Conservation (phyloP, 2,329 filamentous ascomycete species). For the Lanzia echinophila region DNA sequence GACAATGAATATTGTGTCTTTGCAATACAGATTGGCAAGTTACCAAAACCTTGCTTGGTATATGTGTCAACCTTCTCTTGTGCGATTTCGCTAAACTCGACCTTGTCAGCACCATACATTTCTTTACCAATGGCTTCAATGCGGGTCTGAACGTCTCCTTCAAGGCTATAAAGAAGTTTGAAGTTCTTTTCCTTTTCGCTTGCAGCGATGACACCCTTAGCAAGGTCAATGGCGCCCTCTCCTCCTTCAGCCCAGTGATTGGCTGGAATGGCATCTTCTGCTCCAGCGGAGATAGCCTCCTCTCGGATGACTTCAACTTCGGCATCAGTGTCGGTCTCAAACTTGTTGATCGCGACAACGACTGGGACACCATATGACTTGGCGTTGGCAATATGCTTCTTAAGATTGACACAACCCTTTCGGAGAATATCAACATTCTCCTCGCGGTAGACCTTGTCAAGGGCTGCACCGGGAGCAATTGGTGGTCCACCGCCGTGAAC, state of each 20-base stretch:
- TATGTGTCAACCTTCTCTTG: constrained; percentile 97
- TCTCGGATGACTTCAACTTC: constrained; percentile 86
- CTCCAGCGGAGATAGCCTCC: constrained; percentile 84
- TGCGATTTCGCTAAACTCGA: constrained; percentile 89
- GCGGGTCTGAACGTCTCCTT: constrained; percentile 75
- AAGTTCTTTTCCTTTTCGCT: constrained; percentile 80
- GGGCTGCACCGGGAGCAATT: constrained; percentile 76
- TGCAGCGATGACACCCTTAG: constrained; percentile 77
- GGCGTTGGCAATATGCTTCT: constrained; percentile 91
- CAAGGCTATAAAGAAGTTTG: constrained; percentile 76
- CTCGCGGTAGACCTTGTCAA: constrained; percentile 83
- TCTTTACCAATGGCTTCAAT: constrained; percentile 85
- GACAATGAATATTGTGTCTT: constrained; percentile 98
- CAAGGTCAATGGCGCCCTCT: constrained; percentile 80
- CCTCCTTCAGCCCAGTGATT: constrained; percentile 98
- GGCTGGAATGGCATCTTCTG: constrained; percentile 85
- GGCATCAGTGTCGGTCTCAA: constrained; percentile 86
- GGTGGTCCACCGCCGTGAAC: constrained; percentile 95
- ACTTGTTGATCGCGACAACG: constrained; percentile 95
- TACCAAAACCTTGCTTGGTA: constrained; percentile 82
- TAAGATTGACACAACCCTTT: constrained; percentile 85
- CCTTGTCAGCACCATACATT: constrained; percentile 88
- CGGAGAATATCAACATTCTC: constrained; percentile 92
- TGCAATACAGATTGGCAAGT: constrained; percentile 91
- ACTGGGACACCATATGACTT: constrained; percentile 86